A percentile compares a stretch with the other conserved stretches of the same genome.
These are phyloP conservation scores for Heliamphora exappendiculata DNA, from an alignment of 148 eudicot genomes.

Conservation along the genomic window DNA sequence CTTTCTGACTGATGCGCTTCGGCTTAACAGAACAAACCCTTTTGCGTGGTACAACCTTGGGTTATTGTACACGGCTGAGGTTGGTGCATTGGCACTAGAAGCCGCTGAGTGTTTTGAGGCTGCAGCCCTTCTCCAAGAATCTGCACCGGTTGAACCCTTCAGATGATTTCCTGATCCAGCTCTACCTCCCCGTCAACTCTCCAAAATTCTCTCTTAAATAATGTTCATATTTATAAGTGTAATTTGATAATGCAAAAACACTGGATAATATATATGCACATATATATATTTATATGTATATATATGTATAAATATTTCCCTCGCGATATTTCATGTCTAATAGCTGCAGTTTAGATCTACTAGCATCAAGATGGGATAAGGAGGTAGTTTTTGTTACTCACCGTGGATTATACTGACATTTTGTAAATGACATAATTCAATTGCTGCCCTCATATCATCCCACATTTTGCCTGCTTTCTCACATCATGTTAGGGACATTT, in stretches of 20 bases:
- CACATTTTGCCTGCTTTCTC: not conserved
- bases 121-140: slow-evolving; percentile 62
- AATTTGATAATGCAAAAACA: not conserved
- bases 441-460: not conserved
- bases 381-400: not conserved
- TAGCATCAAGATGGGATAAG: not conserved
- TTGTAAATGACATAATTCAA: not conserved
- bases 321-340: not conserved
- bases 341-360: not conserved
- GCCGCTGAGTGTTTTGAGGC: slow-evolving; percentile 80
- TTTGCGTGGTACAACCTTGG: slow-evolving; percentile 83
- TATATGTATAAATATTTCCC: too few relatives aligned
- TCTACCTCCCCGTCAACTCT: not conserved
- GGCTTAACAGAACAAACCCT: slow-evolving; percentile 58
- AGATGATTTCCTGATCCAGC: slow-evolving; percentile 24
- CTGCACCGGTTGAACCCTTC: slow-evolving; percentile 80
- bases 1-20: slow-evolving; percentile 63
- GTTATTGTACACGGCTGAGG: slow-evolving; percentile 47
- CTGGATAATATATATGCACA: not conserved
- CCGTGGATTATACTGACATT: not conserved
- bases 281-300: not conserved
- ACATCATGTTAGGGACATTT: not conserved
- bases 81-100: slow-evolving; percentile 38
- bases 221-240: not conserved
- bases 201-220: not conserved